Percentiles rank a stretch among this genome's conserved stretches.
Evolutionary conservation across 1,139 yeast genomes (phyloP).

Genomic region (Hanseniaspora sp.): DNA sequence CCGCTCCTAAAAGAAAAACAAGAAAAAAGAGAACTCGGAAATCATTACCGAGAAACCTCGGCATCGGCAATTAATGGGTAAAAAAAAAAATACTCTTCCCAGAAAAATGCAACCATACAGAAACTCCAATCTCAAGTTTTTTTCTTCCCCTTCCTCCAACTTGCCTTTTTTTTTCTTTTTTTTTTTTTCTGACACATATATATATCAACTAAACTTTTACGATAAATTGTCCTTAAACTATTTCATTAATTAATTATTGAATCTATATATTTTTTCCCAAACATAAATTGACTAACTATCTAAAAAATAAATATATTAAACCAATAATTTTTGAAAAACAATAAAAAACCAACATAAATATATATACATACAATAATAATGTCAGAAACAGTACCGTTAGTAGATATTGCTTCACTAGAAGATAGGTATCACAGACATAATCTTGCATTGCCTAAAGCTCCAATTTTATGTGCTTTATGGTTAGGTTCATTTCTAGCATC

Average conservation of each 20-base stretch:
- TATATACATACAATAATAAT: not conserved
- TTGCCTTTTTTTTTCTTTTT: no score
- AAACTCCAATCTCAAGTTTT: no score
- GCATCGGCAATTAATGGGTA: not conserved
- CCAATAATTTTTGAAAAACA: not conserved
- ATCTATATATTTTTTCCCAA: no score
- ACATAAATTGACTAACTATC: no score
- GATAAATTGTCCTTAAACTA: no score
- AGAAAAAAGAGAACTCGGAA: no score
- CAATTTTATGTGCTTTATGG: conserved; percentile 35
- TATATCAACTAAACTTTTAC: no score
- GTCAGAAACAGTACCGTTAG: conserved; percentile 11
- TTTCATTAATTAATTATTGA: no score
- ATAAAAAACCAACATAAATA: not conserved
- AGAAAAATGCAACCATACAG: no score
- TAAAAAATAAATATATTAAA: no score
- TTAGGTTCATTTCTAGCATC: conserved; percentile 48
- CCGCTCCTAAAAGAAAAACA: not conserved
- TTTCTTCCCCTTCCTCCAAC: no score
- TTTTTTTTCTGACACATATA: no score
- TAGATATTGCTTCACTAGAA: conserved; percentile 19
- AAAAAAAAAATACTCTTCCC: not conserved
- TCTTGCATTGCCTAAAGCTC: conserved; percentile 24
- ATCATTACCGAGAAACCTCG: not conserved
- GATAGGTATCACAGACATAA: conserved; percentile 24